Evolutionary conservation across 176 grass and related monocot genomes (phyloP), one percentile per base, ranked within the genome.

Genomic region (Oryza glaberrima): DNA sequence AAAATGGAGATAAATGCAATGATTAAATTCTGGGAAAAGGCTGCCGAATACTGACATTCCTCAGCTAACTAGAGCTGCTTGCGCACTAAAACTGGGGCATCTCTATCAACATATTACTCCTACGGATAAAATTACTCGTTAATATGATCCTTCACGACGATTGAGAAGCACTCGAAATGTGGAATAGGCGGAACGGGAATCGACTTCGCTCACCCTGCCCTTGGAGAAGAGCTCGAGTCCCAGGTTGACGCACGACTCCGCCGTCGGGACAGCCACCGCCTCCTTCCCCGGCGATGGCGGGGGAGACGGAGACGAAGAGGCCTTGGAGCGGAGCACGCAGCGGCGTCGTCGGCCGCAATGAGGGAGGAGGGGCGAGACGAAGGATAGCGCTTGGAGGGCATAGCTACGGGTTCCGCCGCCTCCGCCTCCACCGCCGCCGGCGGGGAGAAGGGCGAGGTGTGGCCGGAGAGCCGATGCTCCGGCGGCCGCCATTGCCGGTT

Each of bases 211-310:
- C 85, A 98, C 96, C 89, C 91, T 95, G 77, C 96, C 87, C 87
- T 92, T 98, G 56, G 96, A 93, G 93, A 98, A 98, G 70, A 95
- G 87, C 71, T 82, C 28, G 41, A 98, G 96, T 25, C 96, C 96
- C 1, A 91, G 63, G 44, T 94, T 98, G 60, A 98, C 89, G 56
- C 93, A 95, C 8, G 93, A 98, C 78, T 98, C 96, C 17, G 93
- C 93, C 3, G 93, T 95, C 19, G 65, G 79, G 38, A 79, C 64
- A 7, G 68, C 49, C 36, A 77, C 79, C 41, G 47, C 79, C 67
- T 82, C 72, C 26, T 89, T 74, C 82, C 92, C 90, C 71, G 85
- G 71, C 3, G 85, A 88, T 40, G 89, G 81, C 56, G 88, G 82
- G 12, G 91, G 80, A 45, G 94, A 84, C 35, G 91, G 51, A 38